A percentile compares a stretch with the other conserved stretches of the same genome.
phyloP scores from a whole-genome alignment of 164 flowering plant genomes.

The Vitis amurensis region DNA sequence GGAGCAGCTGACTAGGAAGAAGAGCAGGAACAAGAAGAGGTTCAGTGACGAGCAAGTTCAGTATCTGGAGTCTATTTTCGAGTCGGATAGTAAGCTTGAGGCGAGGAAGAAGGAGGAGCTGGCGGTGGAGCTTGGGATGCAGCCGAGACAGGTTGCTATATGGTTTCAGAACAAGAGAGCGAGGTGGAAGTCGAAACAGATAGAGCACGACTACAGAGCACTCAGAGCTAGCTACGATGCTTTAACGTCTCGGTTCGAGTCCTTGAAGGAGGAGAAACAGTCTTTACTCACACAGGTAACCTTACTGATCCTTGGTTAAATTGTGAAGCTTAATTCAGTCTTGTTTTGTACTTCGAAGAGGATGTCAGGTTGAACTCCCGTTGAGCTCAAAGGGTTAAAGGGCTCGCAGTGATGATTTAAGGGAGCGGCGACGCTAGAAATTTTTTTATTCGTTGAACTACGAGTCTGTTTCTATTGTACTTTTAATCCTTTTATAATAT shows the following conservation, averaged over 20 bases:
- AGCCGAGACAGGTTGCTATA: conserved; percentile 81
- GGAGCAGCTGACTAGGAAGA: conserved; percentile 16
- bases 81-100: conserved; percentile 64
- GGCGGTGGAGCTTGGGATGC: conserved; percentile 67
- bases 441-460: too few relatives aligned
- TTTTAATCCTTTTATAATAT: too few relatives aligned
- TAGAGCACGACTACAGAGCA: conserved; percentile 53
- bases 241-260: conserved; percentile 39
- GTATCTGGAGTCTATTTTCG: conserved; percentile 61
- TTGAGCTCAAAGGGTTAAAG: too few relatives aligned
- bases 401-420: too few relatives aligned
- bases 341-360: too few relatives aligned
- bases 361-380: too few relatives aligned
- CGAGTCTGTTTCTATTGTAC: too few relatives aligned
- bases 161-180: conserved; percentile 95
- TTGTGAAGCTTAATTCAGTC: too few relatives aligned
- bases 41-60: conserved; percentile 61
- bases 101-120: conserved; percentile 59
- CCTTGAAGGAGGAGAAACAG: conserved; percentile 54
- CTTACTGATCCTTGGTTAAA: neutral
- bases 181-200: conserved; percentile 76
- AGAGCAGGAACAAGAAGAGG: conserved; percentile 46
- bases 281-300: conserved; percentile 53
- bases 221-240: conserved; percentile 47
- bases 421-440: too few relatives aligned